phyloP scores from a whole-genome alignment of 129 eudicot genomes.

The Chrysanthemum makinoi region DNA sequence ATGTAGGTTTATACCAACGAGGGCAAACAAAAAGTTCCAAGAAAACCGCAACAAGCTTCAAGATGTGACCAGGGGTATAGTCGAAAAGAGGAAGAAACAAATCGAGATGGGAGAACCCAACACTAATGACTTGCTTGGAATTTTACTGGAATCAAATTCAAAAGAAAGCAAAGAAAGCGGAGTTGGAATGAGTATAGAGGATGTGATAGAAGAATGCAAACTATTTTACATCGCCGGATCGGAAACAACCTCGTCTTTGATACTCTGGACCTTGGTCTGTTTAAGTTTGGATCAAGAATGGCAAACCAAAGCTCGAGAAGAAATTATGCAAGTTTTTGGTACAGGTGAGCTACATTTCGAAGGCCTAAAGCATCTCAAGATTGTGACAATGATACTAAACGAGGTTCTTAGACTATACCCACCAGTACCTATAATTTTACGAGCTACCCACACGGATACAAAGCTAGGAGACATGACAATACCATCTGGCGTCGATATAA shows the following conservation, averaged over 20 bases:
- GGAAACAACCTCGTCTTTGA: slow-evolving; percentile 49
- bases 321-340: slow-evolving; percentile 30
- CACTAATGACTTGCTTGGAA: slow-evolving; percentile 32
- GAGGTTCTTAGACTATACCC: slow-evolving; percentile 48
- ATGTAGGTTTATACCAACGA: slow-evolving; percentile 21
- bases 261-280: slow-evolving; percentile 46
- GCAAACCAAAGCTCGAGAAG: slow-evolving; percentile 45
- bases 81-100: slow-evolving; percentile 27
- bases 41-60: slow-evolving; percentile 25
- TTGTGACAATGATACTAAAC: slow-evolving; percentile 35
- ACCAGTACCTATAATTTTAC: slow-evolving; percentile 1
- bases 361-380: slow-evolving; percentile 33
- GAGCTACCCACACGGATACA: slow-evolving; percentile 22
- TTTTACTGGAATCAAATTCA: slow-evolving; percentile 33
- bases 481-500: slow-evolving; percentile 28
- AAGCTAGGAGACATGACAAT: slow-evolving; percentile 29
- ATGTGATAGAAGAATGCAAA: slow-evolving; percentile 51
- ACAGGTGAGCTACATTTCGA: slow-evolving; percentile 27
- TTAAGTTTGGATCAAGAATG: slow-evolving; percentile 39
- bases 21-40: slow-evolving; percentile 28
- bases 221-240: slow-evolving; percentile 52
- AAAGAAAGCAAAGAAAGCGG: slow-evolving; percentile 21
- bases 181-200: slow-evolving; percentile 35
- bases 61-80: slow-evolving; percentile 12
- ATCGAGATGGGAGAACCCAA: slow-evolving; percentile 22